Evolutionary conservation across 441 rosid genomes (phyloP).

Genomic region (Adansonia madagascariensis): DNA sequence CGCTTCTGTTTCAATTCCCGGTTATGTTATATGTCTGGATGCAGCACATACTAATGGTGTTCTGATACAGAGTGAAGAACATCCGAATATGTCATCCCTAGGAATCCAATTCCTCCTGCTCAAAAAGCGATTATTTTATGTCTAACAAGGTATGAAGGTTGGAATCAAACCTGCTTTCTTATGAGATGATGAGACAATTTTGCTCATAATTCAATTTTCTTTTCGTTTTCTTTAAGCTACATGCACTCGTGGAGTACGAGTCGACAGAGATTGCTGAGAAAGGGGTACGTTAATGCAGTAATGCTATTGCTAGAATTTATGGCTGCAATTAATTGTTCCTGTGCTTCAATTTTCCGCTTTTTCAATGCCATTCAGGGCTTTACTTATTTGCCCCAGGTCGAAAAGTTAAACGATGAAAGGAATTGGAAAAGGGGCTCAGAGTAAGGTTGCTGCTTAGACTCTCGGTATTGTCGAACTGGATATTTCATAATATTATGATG

Average conservation of each 20-base stretch:
- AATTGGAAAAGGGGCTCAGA: slow-evolving; percentile 96
- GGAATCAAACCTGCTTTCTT: not conserved
- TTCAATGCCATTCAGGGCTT: slow-evolving; percentile 13
- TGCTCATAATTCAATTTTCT: not conserved
- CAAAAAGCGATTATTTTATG: slow-evolving; percentile 66
- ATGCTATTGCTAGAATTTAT: slow-evolving; percentile 11
- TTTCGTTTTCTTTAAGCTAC: slow-evolving; percentile 48
- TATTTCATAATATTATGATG: not conserved
- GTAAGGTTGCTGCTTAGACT: slow-evolving; percentile 85
- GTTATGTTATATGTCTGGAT: slow-evolving; percentile 6
- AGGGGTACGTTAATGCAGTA: slow-evolving; percentile 58
- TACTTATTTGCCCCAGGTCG: slow-evolving; percentile 51
- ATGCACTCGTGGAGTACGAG: slow-evolving; percentile 87
- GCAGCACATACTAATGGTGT: slow-evolving; percentile 15
- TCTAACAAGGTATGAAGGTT: slow-evolving; percentile 66
- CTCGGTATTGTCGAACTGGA: slow-evolving; percentile 54
- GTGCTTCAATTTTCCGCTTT: slow-evolving; percentile 1
- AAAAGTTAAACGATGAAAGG: slow-evolving; percentile 84
- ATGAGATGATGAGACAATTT: not conserved
- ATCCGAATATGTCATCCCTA: slow-evolving; percentile 88
- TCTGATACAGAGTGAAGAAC: slow-evolving; percentile 64
- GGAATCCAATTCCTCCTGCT: slow-evolving; percentile 69
- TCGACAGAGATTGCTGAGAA: slow-evolving; percentile 62
- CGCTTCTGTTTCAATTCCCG: not conserved
- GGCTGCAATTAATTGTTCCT: not conserved